These are phyloP conservation scores for Glycyrrhiza uralensis DNA, from an alignment of 306 rosid genomes.

Conservation along the genomic window DNA sequence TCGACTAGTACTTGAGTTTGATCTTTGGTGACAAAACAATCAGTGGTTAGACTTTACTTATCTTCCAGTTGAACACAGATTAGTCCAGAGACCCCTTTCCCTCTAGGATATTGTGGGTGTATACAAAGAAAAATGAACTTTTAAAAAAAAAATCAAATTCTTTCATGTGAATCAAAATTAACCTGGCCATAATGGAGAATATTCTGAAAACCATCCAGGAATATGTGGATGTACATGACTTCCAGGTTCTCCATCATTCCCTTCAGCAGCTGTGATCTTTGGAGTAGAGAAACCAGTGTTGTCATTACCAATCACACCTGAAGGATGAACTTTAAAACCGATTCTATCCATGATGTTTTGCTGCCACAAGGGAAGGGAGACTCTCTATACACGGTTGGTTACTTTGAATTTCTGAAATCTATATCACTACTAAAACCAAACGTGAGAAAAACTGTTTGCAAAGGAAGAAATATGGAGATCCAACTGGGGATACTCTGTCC, in stretches of 20 bases:
- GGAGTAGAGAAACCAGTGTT: slow-evolving; percentile 3
- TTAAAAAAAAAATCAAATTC: background rate
- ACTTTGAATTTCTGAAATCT: background rate
- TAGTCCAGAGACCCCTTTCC: too few relatives aligned
- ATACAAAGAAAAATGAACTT: too few relatives aligned
- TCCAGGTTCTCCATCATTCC: background rate
- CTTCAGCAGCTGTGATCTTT: background rate
- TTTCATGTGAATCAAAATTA: slow-evolving; percentile 21
- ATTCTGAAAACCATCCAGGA: slow-evolving; percentile 69
- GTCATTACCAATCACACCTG: background rate
- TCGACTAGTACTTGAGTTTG: too few relatives aligned
- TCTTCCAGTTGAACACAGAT: too few relatives aligned
- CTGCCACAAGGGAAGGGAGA: background rate
- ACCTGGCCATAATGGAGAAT: slow-evolving; percentile 74
- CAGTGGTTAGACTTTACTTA: too few relatives aligned
- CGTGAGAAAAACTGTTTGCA: too few relatives aligned
- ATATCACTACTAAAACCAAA: background rate
- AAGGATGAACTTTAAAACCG: background rate
- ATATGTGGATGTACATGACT: slow-evolving; percentile 27
- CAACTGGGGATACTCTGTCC: background rate
- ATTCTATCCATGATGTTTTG: slow-evolving; percentile 13
- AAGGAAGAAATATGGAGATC: too few relatives aligned
- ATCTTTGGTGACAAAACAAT: too few relatives aligned
- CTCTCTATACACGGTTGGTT: too few relatives aligned
- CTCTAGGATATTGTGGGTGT: too few relatives aligned